Base-by-base conservation (phyloP, 495 filamentous ascomycete species). In the Hypoxylon fragiforme region DNA sequence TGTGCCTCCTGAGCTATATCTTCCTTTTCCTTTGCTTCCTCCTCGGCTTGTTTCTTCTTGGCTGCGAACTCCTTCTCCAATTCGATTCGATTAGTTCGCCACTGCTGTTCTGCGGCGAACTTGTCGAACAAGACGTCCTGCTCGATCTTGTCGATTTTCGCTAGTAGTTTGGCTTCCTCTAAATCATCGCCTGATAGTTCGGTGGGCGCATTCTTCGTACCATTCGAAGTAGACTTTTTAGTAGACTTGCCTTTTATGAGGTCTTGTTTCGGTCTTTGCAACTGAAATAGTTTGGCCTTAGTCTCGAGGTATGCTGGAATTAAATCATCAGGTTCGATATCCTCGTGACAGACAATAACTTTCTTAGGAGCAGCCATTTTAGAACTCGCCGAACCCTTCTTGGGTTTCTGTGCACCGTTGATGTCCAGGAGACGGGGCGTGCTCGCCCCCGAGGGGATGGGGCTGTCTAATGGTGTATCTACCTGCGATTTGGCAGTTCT, bases 81-180 rank as follows among this genome's bases (percentile, higher is more conserved):
- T n/a, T 80, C 77, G 31, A 86, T 82, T 11, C 81, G 79, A 59
- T 82, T 82, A 1, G 75, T 69, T 44, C 74, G 77, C 94, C 94
- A 98, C 53, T 82, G 68, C 21, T 79, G 77, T 36, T 95, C 84
- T 1, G 91, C 92, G 50, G 88, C 77, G 39, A 80, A 76, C 44
- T 81, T 79, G 63, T 98, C 92, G 63, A 97, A 95, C 7, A 98
- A 72, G 1, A 94, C 78, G 63, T 98, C 94, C 8, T 84, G 84
- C 58, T 91, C 87, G 24, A 97, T 88, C 34, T 80, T 81, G 7
- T 83, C 79, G 14, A 96, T 74, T 64, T 90, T 92, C 9, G 81
- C 76, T 26, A 84, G 77, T 1, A 95, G 50, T 44, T 83, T 88
- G 11, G 75, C 76, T 32, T 84, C 72, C 54, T 85, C 78, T 3